Evolutionary conservation across 2,329 filamentous ascomycete genomes (phyloP), one percentile per base, ranked within the genome.

Genomic region (Penicillium sp.): DNA sequence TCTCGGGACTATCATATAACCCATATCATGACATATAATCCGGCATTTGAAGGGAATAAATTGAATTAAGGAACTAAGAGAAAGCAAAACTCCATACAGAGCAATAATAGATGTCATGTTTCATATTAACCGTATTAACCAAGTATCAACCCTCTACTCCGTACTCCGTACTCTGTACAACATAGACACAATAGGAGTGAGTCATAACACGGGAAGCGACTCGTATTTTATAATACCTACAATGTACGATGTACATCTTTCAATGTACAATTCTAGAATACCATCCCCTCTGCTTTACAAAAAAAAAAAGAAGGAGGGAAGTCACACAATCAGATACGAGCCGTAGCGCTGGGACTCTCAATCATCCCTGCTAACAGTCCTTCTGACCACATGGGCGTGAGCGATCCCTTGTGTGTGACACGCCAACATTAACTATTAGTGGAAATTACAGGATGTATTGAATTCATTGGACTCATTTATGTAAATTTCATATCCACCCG

Each of bases 331-430:
- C 48, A 45, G 45, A 55, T 26, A 55, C 35, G 47, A 55, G 53
- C 47, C 47, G 34, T 18, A 40, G 39, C 10, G 34, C 39, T 55
- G 53, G 53, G 39, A 46, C 14, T 49, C 37, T n/a, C 10, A 18
- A 10, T 44, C 43, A 43, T 47, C 58, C 52, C 34, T 39, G 35
- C 48, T 20, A 51, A 46, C n/a, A 34, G 20, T n/a, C 44, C 44
- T 39, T 58, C 52, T 44, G 46, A 49, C 59, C 57, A 61, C 57
- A 61, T 60, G 59, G 59, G 38, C 44, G 44, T 45, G 56, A 31
- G 34, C 24, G 29, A 47, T 40, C 22, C 51, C n/a, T 40, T 42
- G 34, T 22, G 31, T 50, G 39, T 50, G 39, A 55, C 32, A 42
- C 31, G 46, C 52, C 46, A 44, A 29, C 47, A 52, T 34, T 37